Percentiles rank a stretch among this genome's conserved stretches.
These are phyloP conservation scores for Globisporangium parvum DNA, from an alignment of 352 stramenopile species.

Conservation along the genomic window DNA sequence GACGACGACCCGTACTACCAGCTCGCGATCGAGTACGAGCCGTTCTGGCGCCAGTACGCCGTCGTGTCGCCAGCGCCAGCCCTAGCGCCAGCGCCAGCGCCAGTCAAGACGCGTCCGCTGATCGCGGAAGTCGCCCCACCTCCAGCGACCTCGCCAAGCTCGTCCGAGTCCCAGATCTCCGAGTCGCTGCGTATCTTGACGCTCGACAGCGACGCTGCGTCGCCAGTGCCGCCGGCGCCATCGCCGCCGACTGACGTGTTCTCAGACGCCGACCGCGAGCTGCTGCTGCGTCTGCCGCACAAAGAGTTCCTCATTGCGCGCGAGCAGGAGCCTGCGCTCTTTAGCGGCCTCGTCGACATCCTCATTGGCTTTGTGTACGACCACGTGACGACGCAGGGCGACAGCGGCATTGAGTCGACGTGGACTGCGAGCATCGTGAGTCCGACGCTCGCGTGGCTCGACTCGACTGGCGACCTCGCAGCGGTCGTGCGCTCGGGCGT, in stretches of 20 bases:
- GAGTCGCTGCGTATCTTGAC: background rate
- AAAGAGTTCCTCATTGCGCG: slow-evolving; percentile 76
- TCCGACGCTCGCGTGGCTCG: slow-evolving; percentile 92
- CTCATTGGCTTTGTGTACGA: slow-evolving; percentile 96
- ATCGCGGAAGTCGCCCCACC: slow-evolving; percentile 29
- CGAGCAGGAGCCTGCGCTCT: slow-evolving; percentile 45
- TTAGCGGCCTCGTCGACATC: slow-evolving; percentile 90
- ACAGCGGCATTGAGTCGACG: slow-evolving; percentile 94
- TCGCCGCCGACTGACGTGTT: slow-evolving; percentile 18
- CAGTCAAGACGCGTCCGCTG: slow-evolving; percentile 13
- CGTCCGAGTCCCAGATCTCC: background rate
- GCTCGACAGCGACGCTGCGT: slow-evolving; percentile 1
- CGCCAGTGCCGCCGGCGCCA: slow-evolving; percentile 3
- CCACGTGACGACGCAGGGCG: slow-evolving; percentile 91
- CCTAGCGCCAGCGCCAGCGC: background rate
- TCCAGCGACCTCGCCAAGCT: background rate
- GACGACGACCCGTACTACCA: slow-evolving; percentile 93
- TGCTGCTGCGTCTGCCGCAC: slow-evolving; percentile 60
- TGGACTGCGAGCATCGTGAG: slow-evolving; percentile 96
- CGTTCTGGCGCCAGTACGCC: slow-evolving; percentile 82
- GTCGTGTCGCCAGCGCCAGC: slow-evolving; percentile 10
- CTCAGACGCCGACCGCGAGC: slow-evolving; percentile 62
- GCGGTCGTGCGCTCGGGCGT: slow-evolving; percentile 67
- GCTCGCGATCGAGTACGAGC: slow-evolving; percentile 82
- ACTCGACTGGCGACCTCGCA: slow-evolving; percentile 57